Base-by-base conservation (phyloP, 1,284 basidiomycete species). In the Rhodotorula sp. region DNA sequence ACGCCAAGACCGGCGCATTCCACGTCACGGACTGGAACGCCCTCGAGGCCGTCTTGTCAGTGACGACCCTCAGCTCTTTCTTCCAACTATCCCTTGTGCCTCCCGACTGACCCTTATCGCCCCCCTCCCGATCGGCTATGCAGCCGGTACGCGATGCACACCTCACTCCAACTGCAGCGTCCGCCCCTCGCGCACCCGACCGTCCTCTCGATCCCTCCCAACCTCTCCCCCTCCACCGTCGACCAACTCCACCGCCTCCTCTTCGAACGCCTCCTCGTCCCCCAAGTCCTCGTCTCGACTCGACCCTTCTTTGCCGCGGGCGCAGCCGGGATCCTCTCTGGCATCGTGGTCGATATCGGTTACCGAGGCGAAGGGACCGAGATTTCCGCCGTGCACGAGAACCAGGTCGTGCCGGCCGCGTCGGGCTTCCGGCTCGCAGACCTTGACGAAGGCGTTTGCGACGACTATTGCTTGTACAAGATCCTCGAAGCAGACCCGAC, bases 221-320 rank as follows among this genome's bases (percentile, higher is more conserved):
- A 89, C 29, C 85, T 93, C 29, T 86, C 91, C n/a, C 86, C 90
- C 65, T 85, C 86, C 65, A 86, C 87, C 8, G 87, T 90, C 79
- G 92, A 96, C 79, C 85, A 85, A 60, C 85, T 90, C 79, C 90
- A 90, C 75, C 92, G 92, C 79, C 85, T 94, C 68, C 93, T 97
- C 80, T 99, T 98, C 79, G 95, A 98, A 80, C 87, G 89, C n/a
- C 92, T 97, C 86, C 97, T 97, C 80, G 89, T 90, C 58, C 91
- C 96, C 6, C 91, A 89, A 43, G 88, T 97, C 75, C 87, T 88
- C 58, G 85, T 97, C 75, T 85, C 96, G 57, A 91, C 96, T 73
- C 88, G 92, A 3, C 90, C 95, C 8, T 87, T 96, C 79, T 87
- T 74, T 59, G 75, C 75, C 39, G 69, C 70, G 91, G 6, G 90